phyloP scores from a whole-genome alignment of 1,284 basidiomycete species.

The Cystobasidiaceae sp. region DNA sequence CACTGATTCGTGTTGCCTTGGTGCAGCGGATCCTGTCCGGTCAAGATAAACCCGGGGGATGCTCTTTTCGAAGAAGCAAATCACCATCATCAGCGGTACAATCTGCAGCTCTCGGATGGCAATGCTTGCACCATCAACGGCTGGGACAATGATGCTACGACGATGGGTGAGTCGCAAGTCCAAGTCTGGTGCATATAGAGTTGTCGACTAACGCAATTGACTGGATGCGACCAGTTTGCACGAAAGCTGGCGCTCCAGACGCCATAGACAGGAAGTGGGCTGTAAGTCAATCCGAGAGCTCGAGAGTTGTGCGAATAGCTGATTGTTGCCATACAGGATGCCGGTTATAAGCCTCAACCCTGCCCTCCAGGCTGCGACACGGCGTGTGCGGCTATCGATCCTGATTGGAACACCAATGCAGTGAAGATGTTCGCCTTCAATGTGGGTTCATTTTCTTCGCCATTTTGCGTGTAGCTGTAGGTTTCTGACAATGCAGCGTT shows the following conservation, averaged over 20 bases:
- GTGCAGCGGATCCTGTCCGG: conserved; percentile 21
- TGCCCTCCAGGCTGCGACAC: conserved; percentile 11
- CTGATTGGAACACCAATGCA: conserved; percentile 6
- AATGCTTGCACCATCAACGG: background rate
- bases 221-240: background rate
- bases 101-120: background rate
- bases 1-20: no score
- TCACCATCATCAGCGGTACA: conserved; percentile 7
- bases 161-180: conserved; percentile 6
- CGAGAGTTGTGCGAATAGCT: background rate
- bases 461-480: background rate
- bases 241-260: background rate
- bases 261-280: background rate
- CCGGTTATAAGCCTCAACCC: background rate
- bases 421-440: conserved; percentile 11
- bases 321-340: background rate
- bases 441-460: background rate
- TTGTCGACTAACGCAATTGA: background rate
- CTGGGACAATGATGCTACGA: background rate
- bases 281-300: background rate
- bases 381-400: conserved; percentile 10
- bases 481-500: no score
- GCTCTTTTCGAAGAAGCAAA: conserved; percentile 6
- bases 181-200: no score
- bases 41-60: background rate